A percentile compares a stretch with the other conserved stretches of the same genome.
These are phyloP conservation scores for Leccinum disarticulatum DNA, from an alignment of 768 basidiomycete species.

Conservation along the genomic window DNA sequence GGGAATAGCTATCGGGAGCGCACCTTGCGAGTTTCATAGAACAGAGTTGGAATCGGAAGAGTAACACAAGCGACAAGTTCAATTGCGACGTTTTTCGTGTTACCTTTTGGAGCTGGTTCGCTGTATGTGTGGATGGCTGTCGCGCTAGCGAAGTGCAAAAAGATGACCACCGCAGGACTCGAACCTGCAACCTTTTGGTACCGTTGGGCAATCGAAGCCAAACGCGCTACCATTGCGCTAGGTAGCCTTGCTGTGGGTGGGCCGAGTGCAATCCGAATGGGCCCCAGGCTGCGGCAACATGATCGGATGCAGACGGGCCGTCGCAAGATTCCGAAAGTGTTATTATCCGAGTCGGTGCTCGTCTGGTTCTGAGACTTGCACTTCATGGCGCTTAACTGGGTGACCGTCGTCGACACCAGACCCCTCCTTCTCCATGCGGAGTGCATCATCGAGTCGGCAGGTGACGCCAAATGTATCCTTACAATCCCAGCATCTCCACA, in stretches of 20 bases:
- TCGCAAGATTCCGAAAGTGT: not conserved
- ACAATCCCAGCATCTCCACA: slow-evolving; percentile 52
- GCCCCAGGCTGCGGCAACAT: not conserved
- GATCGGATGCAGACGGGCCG: not conserved
- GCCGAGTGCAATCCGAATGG: not conserved
- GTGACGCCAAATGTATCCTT: slow-evolving; percentile 60
- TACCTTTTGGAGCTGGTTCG: not conserved
- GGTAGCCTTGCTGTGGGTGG: slow-evolving; percentile 41
- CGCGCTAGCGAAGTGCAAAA: not conserved
- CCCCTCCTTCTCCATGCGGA: slow-evolving; percentile 69
- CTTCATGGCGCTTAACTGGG: slow-evolving; percentile 78
- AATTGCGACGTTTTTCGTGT: not conserved
- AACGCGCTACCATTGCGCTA: slow-evolving; percentile 96
- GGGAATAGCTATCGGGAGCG: slow-evolving; percentile 58
- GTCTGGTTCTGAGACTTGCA: not conserved
- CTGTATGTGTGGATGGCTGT: not conserved
- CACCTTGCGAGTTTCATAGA: slow-evolving; percentile 63
- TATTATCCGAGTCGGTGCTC: not conserved
- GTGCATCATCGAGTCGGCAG: slow-evolving; percentile 52
- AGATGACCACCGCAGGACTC: slow-evolving; percentile 88
- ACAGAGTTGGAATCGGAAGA: slow-evolving; percentile 17
- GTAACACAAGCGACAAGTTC: not conserved
- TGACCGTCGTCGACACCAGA: slow-evolving; percentile 55
- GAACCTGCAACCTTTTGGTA: slow-evolving; percentile 96
- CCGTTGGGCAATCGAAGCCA: slow-evolving; percentile 80